Evolutionary conservation across 129 eudicot genomes (phyloP).

Genomic region (Flaveria bidentis): DNA sequence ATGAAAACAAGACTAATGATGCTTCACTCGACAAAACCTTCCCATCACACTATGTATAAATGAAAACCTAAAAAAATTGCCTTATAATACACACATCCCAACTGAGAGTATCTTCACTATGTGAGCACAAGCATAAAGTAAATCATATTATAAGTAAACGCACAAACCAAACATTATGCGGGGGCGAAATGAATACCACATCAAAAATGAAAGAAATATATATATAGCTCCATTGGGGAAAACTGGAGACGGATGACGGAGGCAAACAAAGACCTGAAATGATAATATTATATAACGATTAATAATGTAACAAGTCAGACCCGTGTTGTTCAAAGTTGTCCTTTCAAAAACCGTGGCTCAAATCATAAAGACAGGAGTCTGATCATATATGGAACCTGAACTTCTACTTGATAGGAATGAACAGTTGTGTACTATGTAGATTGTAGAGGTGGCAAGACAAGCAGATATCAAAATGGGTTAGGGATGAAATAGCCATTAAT

Average conservation of each 20-base stretch:
- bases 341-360: neutral
- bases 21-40: slow-evolving; percentile 16
- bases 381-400: neutral
- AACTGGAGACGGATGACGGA: slow-evolving; percentile 27
- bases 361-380: neutral
- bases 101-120: slow-evolving; percentile 4
- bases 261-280: slow-evolving; percentile 36
- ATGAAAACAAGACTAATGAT: slow-evolving; percentile 9
- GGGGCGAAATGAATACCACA: slow-evolving; percentile 10
- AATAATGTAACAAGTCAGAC: neutral
- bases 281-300: neutral
- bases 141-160: neutral
- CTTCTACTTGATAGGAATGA: neutral
- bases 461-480: neutral
- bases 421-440: neutral
- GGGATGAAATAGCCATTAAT: neutral
- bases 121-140: slow-evolving; percentile 18
- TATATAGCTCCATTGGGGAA: slow-evolving; percentile 37
- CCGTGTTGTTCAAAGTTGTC: neutral
- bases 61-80: slow-evolving; percentile 30
- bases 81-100: slow-evolving; percentile 27
- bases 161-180: neutral
- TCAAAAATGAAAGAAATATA: slow-evolving; percentile 25
- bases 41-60: slow-evolving; percentile 8
- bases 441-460: neutral